Percentiles rank a stretch among this genome's conserved stretches.
Evolutionary conservation across 1,139 yeast genomes (phyloP).

Genomic region (Yamadazyma triangularis): DNA sequence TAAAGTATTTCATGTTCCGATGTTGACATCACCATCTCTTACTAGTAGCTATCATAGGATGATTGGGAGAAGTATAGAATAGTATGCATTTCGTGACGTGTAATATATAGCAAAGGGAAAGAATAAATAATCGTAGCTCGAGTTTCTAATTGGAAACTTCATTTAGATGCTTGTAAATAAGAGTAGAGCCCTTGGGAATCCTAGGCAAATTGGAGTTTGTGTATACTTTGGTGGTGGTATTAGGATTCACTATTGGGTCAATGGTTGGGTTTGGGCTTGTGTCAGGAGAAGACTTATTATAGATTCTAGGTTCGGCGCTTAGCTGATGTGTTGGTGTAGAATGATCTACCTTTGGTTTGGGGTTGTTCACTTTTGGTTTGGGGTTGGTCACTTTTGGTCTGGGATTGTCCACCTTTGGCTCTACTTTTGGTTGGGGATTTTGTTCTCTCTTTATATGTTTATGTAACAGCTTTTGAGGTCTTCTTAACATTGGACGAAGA

Average conservation of each 20-base stretch:
- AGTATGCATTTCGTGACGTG: no score
- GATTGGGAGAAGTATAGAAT: no score
- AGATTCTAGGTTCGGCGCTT: constrained; percentile 1
- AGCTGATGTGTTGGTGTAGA: no score
- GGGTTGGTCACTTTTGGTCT: neutral
- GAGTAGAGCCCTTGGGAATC: constrained; percentile 4
- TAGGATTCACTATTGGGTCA: no score
- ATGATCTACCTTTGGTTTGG: neutral
- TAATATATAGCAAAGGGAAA: no score
- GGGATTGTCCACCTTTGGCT: neutral
- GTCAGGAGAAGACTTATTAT: neutral
- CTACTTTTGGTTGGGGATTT: neutral
- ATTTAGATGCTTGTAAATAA: constrained; percentile 7
- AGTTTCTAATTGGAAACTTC: neutral
- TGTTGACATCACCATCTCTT: constrained; percentile 26
- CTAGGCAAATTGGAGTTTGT: constrained; percentile 1
- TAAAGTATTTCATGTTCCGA: constrained; percentile 24
- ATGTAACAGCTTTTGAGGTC: neutral
- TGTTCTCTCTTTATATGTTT: neutral
- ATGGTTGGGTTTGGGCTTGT: no score
- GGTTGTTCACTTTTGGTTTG: neutral
- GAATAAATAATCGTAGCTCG: neutral
- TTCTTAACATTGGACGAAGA: neutral
- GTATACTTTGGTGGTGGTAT: no score
- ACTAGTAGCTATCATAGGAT: constrained; percentile 17